Evolutionary conservation across 495 filamentous ascomycete genomes (phyloP).

Genomic region (Thermothielavioides terrestris): DNA sequence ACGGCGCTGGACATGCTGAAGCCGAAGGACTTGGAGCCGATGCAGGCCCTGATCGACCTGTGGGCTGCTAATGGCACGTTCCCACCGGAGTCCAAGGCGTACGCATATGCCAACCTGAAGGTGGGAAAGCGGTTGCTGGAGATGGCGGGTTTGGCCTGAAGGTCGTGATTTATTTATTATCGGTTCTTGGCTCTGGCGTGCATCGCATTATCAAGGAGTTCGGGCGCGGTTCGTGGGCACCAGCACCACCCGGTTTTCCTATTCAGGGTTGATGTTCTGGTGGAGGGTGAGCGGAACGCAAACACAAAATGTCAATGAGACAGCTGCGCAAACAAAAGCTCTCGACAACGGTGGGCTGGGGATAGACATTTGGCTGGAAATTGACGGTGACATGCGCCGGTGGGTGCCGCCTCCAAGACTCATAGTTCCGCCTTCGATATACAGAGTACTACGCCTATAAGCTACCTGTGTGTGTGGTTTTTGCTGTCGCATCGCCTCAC

Average conservation of each 20-base stretch:
- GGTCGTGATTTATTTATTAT: neutral
- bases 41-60: conserved; percentile 84
- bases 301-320: no score
- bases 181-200: neutral
- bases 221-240: neutral
- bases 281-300: no score
- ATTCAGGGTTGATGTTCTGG: neutral
- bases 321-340: no score
- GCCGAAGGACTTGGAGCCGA: conserved; percentile 80
- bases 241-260: neutral
- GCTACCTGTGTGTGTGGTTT: no score
- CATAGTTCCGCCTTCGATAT: no score
- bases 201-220: conserved; percentile 12
- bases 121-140: conserved; percentile 37
- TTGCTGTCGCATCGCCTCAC: no score
- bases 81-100: conserved; percentile 57
- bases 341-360: no score
- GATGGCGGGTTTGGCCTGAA: conserved; percentile 30
- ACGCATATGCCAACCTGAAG: conserved; percentile 47
- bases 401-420: no score
- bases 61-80: conserved; percentile 81
- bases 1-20: conserved; percentile 74
- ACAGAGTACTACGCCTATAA: no score
- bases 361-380: no score
- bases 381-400: no score